A percentile compares a stretch with the other conserved stretches of the same genome.
These are phyloP conservation scores for Solanum chiquidenum DNA, from an alignment of 257 asterid genomes.

Conservation along the genomic window DNA sequence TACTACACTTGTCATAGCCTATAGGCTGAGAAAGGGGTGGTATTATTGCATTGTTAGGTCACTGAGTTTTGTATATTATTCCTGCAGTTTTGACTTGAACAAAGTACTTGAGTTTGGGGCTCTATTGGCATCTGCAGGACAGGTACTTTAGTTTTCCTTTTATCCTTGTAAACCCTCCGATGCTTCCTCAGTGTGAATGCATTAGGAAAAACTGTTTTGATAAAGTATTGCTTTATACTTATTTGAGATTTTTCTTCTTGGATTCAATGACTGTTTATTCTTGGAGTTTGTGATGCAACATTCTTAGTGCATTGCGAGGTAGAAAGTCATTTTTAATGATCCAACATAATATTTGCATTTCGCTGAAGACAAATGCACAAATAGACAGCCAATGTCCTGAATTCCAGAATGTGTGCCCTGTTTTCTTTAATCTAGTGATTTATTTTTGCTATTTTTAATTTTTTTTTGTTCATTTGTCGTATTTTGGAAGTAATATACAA, in stretches of 20 bases:
- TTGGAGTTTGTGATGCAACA: neutral
- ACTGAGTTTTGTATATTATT: slow-evolving; percentile 6
- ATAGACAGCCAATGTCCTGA: neutral
- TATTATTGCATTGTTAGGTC: neutral
- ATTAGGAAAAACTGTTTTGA: neutral
- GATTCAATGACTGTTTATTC: neutral
- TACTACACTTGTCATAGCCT: neutral
- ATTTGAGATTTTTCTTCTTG: neutral
- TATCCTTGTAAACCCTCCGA: neutral
- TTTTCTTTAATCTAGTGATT: neutral
- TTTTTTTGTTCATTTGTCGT: neutral
- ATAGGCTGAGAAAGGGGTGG: neutral
- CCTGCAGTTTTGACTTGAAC: slow-evolving; percentile 85
- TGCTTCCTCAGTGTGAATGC: neutral
- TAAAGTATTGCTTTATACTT: neutral
- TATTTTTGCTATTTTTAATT: neutral
- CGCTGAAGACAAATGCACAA: neutral
- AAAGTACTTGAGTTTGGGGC: slow-evolving; percentile 98
- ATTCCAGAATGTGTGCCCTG: neutral
- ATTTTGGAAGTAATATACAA: neutral
- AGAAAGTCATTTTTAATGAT: neutral
- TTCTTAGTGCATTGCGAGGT: neutral
- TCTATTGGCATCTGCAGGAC: slow-evolving; percentile 97
- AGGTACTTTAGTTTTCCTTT: slow-evolving; percentile 39
- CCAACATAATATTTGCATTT: neutral